Conservation (phyloP, 768 basidiomycete genomes). For the Chiua virens region DNA sequence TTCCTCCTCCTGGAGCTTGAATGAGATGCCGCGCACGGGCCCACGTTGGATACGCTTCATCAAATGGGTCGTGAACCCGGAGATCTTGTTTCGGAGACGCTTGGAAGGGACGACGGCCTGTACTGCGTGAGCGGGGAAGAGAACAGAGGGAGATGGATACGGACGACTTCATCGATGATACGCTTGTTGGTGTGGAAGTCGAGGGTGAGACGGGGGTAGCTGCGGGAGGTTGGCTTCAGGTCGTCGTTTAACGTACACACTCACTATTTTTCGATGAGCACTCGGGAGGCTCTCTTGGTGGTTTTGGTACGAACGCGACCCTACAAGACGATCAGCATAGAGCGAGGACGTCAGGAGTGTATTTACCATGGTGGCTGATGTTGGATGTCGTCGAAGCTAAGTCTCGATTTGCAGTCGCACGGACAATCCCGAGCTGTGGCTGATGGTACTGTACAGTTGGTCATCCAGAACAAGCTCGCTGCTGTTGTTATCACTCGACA, state of each 20-base stretch:
- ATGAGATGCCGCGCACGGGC: conserved; percentile 98
- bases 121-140: neutral
- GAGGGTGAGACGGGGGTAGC: conserved; percentile 98
- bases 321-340: conserved; percentile 41
- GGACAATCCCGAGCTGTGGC: conserved; percentile 23
- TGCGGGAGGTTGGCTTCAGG: conserved; percentile 25
- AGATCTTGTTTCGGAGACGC: conserved; percentile 98
- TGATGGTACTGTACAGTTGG: conserved; percentile 25
- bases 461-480: too few relatives aligned
- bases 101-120: conserved; percentile 96
- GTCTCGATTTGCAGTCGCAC: conserved; percentile 11
- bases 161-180: conserved; percentile 95
- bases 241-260: conserved; percentile 28
- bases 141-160: conserved; percentile 28
- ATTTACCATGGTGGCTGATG: conserved; percentile 50
- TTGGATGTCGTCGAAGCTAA: conserved; percentile 21
- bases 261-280: conserved; percentile 99
- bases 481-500: too few relatives aligned
- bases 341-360: conserved; percentile 6
- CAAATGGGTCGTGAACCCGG: conserved; percentile 98
- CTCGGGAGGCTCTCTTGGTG: conserved; percentile 98
- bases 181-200: conserved; percentile 99
- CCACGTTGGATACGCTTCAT: conserved; percentile 99
- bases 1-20: conserved; percentile 99
- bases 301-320: conserved; percentile 99